Evolutionary conservation across 257 asterid genomes (phyloP).

Genomic region (Gentiana macrophylla): DNA sequence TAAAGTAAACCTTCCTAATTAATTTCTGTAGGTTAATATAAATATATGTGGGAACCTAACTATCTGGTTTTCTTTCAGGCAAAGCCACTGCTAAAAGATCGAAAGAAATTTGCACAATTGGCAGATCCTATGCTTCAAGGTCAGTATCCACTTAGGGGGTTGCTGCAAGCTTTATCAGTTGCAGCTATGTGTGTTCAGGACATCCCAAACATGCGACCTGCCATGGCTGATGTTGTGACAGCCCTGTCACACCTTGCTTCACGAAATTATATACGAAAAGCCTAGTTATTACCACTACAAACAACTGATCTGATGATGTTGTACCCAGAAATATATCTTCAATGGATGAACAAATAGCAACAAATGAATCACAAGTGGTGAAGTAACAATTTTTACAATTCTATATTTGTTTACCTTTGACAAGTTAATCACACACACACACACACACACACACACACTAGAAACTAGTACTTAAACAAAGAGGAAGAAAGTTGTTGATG

Average conservation of each 20-base stretch:
- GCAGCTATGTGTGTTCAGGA: constrained; percentile 93
- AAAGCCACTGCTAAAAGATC: constrained; percentile 70
- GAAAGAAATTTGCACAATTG: constrained; percentile 53
- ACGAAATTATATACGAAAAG: constrained; percentile 40
- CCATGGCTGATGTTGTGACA: constrained; percentile 74
- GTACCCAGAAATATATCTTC: no score
- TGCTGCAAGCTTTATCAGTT: constrained; percentile 71
- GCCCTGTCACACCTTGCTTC: constrained; percentile 68
- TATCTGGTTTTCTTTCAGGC: constrained; percentile 35
- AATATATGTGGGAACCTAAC: not conserved
- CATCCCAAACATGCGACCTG: constrained; percentile 60
- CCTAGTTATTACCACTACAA: constrained; percentile 45
- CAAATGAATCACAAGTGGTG: no score
- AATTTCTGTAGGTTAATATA: not conserved
- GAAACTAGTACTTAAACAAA: no score
- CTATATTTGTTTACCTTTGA: no score
- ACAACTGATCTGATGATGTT: constrained; percentile 18
- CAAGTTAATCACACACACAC: no score
- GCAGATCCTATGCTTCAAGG: constrained; percentile 85
- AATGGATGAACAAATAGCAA: no score
- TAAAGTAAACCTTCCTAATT: no score
- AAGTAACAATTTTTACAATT: no score
- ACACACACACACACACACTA: no score
- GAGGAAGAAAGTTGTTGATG: no score
- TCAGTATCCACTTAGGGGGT: constrained; percentile 59